These are phyloP conservation scores for Misopates orontium DNA, from an alignment of 257 asterid species.

Conservation along the genomic window DNA sequence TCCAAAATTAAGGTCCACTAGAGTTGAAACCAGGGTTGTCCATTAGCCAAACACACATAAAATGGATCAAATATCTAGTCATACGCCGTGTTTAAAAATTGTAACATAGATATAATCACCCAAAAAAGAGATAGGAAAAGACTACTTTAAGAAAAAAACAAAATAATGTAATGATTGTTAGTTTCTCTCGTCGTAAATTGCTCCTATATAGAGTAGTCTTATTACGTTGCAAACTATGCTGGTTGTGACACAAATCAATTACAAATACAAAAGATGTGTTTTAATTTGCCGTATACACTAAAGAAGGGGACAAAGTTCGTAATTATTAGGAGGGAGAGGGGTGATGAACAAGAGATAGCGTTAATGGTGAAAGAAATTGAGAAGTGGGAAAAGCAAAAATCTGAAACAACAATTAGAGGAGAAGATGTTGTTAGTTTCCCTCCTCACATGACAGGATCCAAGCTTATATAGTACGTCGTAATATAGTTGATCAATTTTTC, in stretches of 20 bases:
- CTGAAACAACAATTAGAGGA: conserved; percentile 13
- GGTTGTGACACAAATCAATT: not conserved
- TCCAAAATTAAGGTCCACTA: conserved; percentile 36
- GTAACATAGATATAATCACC: conserved; percentile 28
- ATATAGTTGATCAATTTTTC: no score
- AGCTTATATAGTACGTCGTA: no score
- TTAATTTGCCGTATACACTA: conserved; percentile 38
- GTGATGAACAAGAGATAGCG: conserved; percentile 42
- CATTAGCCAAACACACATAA: conserved; percentile 11
- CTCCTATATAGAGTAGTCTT: not conserved
- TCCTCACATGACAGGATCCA: not conserved
- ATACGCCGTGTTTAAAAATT: conserved; percentile 25
- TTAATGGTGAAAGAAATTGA: conserved; percentile 49
- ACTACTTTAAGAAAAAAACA: not conserved
- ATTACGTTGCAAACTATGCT: not conserved
- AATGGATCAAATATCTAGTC: not conserved
- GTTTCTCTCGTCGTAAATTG: not conserved
- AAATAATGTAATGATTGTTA: conserved; percentile 15
- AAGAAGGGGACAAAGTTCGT: conserved; percentile 44
- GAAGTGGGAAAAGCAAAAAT: conserved; percentile 42
- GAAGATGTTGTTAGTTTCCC: not conserved
- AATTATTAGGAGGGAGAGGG: conserved; percentile 29
- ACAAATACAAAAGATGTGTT: conserved; percentile 31
- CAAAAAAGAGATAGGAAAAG: conserved; percentile 20
- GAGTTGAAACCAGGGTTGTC: conserved; percentile 9